These are phyloP conservation scores for Ampelomyces quisqualis DNA, from an alignment of 2,329 filamentous ascomycete genomes.

Conservation along the genomic window DNA sequence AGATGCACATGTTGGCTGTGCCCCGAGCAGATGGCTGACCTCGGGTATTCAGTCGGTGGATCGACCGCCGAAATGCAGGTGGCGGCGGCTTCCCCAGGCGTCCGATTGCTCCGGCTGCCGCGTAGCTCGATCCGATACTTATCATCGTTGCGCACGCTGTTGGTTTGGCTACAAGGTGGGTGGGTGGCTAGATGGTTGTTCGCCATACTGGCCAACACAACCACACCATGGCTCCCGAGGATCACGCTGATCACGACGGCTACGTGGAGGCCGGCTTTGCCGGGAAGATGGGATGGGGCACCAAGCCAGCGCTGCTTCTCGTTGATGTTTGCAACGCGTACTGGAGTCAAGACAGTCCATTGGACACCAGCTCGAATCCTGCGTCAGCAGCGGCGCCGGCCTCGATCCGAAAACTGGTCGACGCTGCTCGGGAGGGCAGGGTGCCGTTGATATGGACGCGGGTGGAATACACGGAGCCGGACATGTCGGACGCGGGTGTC, in stretches of 20 bases:
- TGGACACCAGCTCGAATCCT: conserved; percentile 46
- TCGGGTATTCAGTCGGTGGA: conserved; percentile 30
- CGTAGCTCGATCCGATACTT: conserved; percentile 14
- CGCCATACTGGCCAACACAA: conserved; percentile 11
- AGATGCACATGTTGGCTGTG: conserved; percentile 17
- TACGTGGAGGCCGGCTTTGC: conserved; percentile 44
- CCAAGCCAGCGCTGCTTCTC: conserved; percentile 47
- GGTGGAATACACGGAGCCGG: conserved; percentile 47
- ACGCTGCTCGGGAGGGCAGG: conserved; percentile 42
- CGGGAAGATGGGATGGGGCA: conserved; percentile 49
- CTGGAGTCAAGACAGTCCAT: conserved; percentile 47
- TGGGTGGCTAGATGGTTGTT: conserved; percentile 7
- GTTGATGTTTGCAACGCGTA: conserved; percentile 54
- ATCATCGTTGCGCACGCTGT: conserved; percentile 8
- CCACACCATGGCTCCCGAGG: conserved; percentile 22
- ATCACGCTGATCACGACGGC: conserved; percentile 22
- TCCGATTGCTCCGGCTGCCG: conserved; percentile 17
- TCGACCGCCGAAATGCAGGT: conserved; percentile 25
- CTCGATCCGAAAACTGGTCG: conserved; percentile 45
- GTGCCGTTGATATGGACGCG: conserved; percentile 50
- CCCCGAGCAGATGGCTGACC: conserved; percentile 27
- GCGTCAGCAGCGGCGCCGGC: conserved; percentile 41
- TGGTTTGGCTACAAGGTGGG: conserved; percentile 11
- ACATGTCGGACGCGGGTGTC: conserved; percentile 51
- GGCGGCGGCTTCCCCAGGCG: conserved; percentile 12